phyloP scores from a whole-genome alignment of 768 basidiomycete species.

The Sarcodon aspratus region DNA sequence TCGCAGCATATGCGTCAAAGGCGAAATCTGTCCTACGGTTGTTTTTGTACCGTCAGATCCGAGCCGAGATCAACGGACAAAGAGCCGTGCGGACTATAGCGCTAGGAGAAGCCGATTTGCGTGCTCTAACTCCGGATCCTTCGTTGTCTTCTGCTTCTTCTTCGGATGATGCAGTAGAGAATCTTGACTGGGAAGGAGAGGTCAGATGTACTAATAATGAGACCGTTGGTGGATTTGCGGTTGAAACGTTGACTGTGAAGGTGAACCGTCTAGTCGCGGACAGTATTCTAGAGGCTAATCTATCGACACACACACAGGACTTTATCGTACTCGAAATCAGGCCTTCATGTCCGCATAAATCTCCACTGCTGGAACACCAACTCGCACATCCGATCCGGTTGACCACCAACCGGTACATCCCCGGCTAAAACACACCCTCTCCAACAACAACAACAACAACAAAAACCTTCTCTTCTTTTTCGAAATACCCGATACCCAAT shows the following conservation, averaged over 20 bases:
- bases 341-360: constrained; percentile 25
- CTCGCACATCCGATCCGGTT: constrained; percentile 42
- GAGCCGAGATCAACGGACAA: constrained; percentile 22
- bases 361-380: constrained; percentile 23
- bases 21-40: constrained; percentile 29
- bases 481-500: too few species aligned
- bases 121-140: constrained; percentile 27
- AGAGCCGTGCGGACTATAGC: constrained; percentile 26
- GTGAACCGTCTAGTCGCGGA: constrained; percentile 19
- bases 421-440: neutral
- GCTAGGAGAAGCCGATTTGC: constrained; percentile 38
- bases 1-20: neutral
- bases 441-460: too few species aligned
- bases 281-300: neutral
- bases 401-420: constrained; percentile 39
- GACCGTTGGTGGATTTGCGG: constrained; percentile 33
- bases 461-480: too few species aligned
- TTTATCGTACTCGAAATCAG: constrained; percentile 39
- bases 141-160: constrained; percentile 10
- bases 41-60: constrained; percentile 39
- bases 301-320: constrained; percentile 27
- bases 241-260: constrained; percentile 36
- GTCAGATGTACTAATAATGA: constrained; percentile 26
- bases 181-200: constrained; percentile 55
- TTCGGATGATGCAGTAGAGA: constrained; percentile 15